These are phyloP conservation scores for Urtica urens DNA, from an alignment of 306 rosid species.

Conservation along the genomic window DNA sequence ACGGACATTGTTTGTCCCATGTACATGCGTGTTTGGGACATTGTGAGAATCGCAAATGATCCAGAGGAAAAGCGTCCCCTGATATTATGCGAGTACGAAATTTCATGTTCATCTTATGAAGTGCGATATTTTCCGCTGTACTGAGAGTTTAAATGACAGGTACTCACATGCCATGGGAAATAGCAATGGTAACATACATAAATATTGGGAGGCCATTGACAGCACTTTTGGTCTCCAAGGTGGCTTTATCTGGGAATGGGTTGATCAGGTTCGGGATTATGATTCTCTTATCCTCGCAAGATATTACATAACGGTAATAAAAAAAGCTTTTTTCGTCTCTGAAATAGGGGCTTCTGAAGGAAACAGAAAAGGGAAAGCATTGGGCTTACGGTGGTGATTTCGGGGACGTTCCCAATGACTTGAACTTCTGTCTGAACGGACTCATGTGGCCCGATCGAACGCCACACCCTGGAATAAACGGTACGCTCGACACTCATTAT, in stretches of 20 bases:
- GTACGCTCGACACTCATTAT: slow-evolving; percentile 33
- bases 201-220: slow-evolving; percentile 96
- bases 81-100: slow-evolving; percentile 84
- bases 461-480: slow-evolving; percentile 79
- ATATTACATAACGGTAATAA: too few relatives aligned
- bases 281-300: too few relatives aligned
- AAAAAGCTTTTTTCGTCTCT: too few relatives aligned
- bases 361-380: slow-evolving; percentile 36
- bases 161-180: slow-evolving; percentile 97
- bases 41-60: slow-evolving; percentile 78
- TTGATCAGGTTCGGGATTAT: slow-evolving; percentile 57
- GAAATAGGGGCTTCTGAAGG: slow-evolving; percentile 55
- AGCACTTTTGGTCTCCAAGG: slow-evolving; percentile 94
- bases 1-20: slow-evolving; percentile 93
- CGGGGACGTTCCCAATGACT: slow-evolving; percentile 84
- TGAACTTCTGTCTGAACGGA: slow-evolving; percentile 80
- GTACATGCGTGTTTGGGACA: slow-evolving; percentile 99
- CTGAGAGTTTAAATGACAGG: slow-evolving; percentile 25
- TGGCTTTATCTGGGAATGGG: slow-evolving; percentile 99
- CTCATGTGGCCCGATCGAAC: slow-evolving; percentile 77
- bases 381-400: slow-evolving; percentile 99
- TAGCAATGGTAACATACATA: slow-evolving; percentile 75
- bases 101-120: slow-evolving; percentile 2
- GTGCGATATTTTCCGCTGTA: neutral
- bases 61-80: slow-evolving; percentile 80